These are phyloP conservation scores for Scedosporium apiospermum DNA, from an alignment of 2,329 filamentous ascomycete genomes.

Conservation along the genomic window DNA sequence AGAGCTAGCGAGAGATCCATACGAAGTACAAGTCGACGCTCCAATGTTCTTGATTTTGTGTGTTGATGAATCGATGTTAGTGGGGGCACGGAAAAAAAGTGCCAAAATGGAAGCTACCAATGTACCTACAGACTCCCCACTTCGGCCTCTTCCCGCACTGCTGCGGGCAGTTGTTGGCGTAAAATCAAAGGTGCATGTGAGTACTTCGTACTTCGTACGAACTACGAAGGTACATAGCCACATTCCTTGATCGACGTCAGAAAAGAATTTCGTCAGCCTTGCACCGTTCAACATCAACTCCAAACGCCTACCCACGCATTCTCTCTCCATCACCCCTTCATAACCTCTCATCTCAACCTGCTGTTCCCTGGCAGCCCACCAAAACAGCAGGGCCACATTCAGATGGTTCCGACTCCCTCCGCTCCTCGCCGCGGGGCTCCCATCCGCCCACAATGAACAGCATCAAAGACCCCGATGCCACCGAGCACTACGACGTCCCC, in stretches of 20 bases:
- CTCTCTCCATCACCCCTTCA: neutral
- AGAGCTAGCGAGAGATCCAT: too few relatives aligned
- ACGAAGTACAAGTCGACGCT: too few relatives aligned
- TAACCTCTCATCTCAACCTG: neutral
- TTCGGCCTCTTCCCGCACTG: too few relatives aligned
- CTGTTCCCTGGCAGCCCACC: neutral
- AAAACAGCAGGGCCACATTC: neutral
- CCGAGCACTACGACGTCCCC: conserved; percentile 49
- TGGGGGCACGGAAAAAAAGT: too few relatives aligned
- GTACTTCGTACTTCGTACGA: too few relatives aligned
- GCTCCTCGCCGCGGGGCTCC: neutral
- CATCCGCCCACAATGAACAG: conserved; percentile 32
- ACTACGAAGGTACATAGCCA: neutral
- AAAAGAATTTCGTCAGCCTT: neutral
- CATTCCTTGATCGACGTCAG: neutral
- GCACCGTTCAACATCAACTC: neutral
- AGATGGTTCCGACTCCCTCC: neutral
- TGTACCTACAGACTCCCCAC: too few relatives aligned
- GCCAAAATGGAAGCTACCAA: too few relatives aligned
- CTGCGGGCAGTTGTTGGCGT: too few relatives aligned
- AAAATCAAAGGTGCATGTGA: too few relatives aligned
- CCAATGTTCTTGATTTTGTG: too few relatives aligned
- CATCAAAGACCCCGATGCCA: conserved; percentile 44
- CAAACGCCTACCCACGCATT: neutral
- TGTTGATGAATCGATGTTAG: too few relatives aligned